Evolutionary conservation across 805 yeast species (phyloP), one percentile per base, ranked within the genome.

Genomic region (Metschnikowia koreensis): DNA sequence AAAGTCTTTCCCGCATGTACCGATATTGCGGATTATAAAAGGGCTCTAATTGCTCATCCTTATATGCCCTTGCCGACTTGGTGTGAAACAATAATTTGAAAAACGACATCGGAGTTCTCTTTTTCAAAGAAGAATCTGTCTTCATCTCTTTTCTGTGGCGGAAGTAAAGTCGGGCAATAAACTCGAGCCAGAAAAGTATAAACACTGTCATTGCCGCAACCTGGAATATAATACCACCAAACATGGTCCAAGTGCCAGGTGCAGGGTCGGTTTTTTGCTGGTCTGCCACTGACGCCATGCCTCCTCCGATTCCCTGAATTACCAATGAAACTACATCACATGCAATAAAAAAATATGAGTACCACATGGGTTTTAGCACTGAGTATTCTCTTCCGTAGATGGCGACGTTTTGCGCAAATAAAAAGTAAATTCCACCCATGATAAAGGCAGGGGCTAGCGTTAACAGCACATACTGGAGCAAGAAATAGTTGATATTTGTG

Each of bases 371-470:
- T 48, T 68, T 69, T 50, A 73, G 60, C 3, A 69, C 59, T 12
- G 75, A 68, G 55, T 65, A 73, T 34, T 64, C 62, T 46, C 74
- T 55, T 8, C 77, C 76, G 50, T 70, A 71, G 26, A 69, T 60
- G 16, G 71, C 73, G 37, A 72, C 75, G 52, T 71, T 46, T 51
- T 71, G 76, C 2, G 76, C 77, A 58, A 73, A 71, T 10, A 72
- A 44, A 53, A 67, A 70, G 54, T 73, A 73, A n/a, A 73, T 54
- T 1, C 77, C 78, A 1, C 66, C 78, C 78, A 73, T 73, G 13
- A 72, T 61, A 48, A 73, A 73, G 6, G 76, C 76, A 2, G 77
- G 76, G 2, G 74, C 67, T 17, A 73, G 65, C 1, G 76, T 73
- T 52, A 73, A 61, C 5, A 66, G 48, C 15, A 71, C 69, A 41